A percentile compares a stretch with the other conserved stretches of the same genome.
Conservation (phyloP, 2,329 filamentous ascomycete genomes). For the Akanthomyces lecanii region DNA sequence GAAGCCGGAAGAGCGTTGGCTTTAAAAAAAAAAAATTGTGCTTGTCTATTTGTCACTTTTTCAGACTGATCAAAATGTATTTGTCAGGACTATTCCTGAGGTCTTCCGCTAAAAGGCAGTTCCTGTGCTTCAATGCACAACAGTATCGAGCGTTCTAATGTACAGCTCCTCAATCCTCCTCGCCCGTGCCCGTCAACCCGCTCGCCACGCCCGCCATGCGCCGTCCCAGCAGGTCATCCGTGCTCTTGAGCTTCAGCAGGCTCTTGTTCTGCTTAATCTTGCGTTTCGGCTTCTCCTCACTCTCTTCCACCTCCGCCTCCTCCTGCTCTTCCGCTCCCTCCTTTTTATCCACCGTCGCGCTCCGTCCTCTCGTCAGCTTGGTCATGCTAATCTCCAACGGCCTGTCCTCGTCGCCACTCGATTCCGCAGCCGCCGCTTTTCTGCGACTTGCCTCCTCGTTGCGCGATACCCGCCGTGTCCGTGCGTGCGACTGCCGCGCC, state of each 20-base stretch:
- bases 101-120: too few relatives aligned
- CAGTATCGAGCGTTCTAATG: background rate
- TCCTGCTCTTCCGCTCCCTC: background rate
- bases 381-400: conserved; percentile 77
- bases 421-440: conserved; percentile 43
- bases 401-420: conserved; percentile 71
- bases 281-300: background rate
- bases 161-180: conserved; percentile 25
- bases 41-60: too few relatives aligned
- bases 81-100: too few relatives aligned
- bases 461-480: conserved; percentile 24
- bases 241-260: conserved; percentile 43
- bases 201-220: conserved; percentile 47
- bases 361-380: conserved; percentile 34
- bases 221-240: conserved; percentile 44
- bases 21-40: too few relatives aligned
- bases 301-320: background rate
- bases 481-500: conserved; percentile 27
- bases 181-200: conserved; percentile 38
- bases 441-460: conserved; percentile 21
- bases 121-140: background rate
- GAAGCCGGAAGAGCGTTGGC: too few relatives aligned
- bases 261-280: conserved; percentile 31
- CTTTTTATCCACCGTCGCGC: conserved; percentile 13
- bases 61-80: too few relatives aligned